Base-by-base conservation (phyloP, 2,329 filamentous ascomycete species). In the Neophaeococcomyces aloes region DNA sequence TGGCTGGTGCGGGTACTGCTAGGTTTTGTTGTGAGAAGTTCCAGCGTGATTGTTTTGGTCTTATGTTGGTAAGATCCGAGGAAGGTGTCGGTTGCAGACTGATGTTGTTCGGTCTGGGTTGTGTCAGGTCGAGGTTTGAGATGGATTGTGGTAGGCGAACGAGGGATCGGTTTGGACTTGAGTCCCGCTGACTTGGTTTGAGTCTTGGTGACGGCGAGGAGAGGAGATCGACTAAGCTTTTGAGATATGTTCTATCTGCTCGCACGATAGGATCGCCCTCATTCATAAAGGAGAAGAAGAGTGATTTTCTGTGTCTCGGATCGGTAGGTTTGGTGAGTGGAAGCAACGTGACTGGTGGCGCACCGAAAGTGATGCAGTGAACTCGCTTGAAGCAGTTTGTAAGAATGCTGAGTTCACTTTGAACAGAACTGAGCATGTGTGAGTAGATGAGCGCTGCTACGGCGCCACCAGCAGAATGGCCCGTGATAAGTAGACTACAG, bases 301-400 rank as follows among this genome's bases (percentile, higher is more conserved):
- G 59, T 45, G 78, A 86, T 57, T 83, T 86, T 21, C 69, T 62
- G 17, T 75, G 61, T 10, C 67, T 61, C 4, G 40, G 42, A 0
- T 61, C 58, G 3, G 69, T 54, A 0, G 82, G 79, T 51, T 76
- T 82, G 21, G 69, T 57, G 2, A 93, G 64, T 0, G 86, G 83
- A 1, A 83, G 68, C 1, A 87, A 69, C 15, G 79, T 82, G 2
- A 93, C 70, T 0, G 86, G 86, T 1, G 86, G 86, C 0, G 84
- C 74, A n/a, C 86, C 86, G 53, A 93, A 93, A 0, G 82, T 88
- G 31, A 93, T 68, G 62, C 86, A 94, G 61, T 94, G 86, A 2
- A 93, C 73, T 32, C 84, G 72, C 56, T 80, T 82, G 65, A 94
- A 91, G 61, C 71, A 79, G 1, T 71, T 71, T 0, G 81, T 79